phyloP scores from a whole-genome alignment of 345 rosid species.

The Eucalyptus tenuipes region DNA sequence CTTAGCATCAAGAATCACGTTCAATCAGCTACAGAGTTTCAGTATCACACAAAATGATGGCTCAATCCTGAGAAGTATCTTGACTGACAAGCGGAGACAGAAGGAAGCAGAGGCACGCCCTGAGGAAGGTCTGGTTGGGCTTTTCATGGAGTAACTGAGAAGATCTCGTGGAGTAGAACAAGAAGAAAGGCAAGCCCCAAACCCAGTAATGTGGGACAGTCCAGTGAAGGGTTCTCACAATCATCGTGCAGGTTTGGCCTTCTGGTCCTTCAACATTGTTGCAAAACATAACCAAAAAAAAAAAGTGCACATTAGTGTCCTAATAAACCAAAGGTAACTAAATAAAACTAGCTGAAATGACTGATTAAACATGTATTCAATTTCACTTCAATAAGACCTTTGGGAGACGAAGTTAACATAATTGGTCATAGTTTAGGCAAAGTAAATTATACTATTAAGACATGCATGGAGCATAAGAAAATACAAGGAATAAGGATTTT shows the following conservation, averaged over 20 bases:
- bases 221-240: constrained; percentile 53
- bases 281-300: not conserved
- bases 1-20: not conserved
- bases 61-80: not conserved
- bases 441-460: not conserved
- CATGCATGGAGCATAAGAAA: not conserved
- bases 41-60: not conserved
- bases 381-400: not conserved
- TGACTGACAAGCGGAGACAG: constrained; percentile 36
- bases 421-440: not conserved
- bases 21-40: not conserved
- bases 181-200: constrained; percentile 63
- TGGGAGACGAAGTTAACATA: not conserved
- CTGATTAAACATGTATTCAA: not conserved
- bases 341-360: not conserved
- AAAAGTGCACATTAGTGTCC: not conserved
- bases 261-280: constrained; percentile 11
- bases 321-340: not conserved
- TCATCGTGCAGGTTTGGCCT: constrained; percentile 51
- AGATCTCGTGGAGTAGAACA: constrained; percentile 52
- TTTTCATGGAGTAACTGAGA: constrained; percentile 45
- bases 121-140: constrained; percentile 30
- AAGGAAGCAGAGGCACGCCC: constrained; percentile 19
- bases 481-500: not conserved
- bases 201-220: constrained; percentile 43